These are phyloP conservation scores for Suhomyces faveliae DNA, from an alignment of 805 yeast species.

Conservation along the genomic window DNA sequence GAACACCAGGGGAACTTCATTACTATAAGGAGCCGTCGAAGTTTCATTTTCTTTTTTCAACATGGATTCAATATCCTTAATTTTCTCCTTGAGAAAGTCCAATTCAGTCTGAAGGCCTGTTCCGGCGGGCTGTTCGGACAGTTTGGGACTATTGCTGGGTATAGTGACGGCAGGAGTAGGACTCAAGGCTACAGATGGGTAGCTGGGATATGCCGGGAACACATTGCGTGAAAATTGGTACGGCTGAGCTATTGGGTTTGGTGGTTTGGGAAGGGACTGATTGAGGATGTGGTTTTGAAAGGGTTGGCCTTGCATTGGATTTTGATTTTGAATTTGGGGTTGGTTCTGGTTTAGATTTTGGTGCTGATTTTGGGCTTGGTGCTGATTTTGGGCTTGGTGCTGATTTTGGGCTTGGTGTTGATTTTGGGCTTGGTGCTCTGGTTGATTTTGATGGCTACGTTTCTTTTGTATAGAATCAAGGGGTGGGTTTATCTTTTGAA, in stretches of 20 bases:
- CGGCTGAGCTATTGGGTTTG: background rate
- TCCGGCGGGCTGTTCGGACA: background rate
- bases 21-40: background rate
- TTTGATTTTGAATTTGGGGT: background rate
- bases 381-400: background rate
- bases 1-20: background rate
- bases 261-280: background rate
- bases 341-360: background rate
- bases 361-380: background rate
- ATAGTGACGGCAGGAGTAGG: background rate
- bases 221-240: background rate
- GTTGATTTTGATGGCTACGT: background rate
- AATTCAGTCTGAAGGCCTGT: slow-evolving; percentile 12
- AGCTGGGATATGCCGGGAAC: background rate
- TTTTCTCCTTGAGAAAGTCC: slow-evolving; percentile 39
- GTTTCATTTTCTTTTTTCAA: slow-evolving; percentile 23
- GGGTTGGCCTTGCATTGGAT: background rate
- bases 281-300: background rate
- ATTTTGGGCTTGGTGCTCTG: background rate
- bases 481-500: background rate
- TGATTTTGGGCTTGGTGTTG: background rate
- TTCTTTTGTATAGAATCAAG: background rate
- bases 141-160: background rate
- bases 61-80: slow-evolving; percentile 47
- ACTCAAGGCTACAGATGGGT: background rate